These are phyloP conservation scores for Puccinia hordei DNA, from an alignment of 1,284 basidiomycete genomes.

Conservation along the genomic window DNA sequence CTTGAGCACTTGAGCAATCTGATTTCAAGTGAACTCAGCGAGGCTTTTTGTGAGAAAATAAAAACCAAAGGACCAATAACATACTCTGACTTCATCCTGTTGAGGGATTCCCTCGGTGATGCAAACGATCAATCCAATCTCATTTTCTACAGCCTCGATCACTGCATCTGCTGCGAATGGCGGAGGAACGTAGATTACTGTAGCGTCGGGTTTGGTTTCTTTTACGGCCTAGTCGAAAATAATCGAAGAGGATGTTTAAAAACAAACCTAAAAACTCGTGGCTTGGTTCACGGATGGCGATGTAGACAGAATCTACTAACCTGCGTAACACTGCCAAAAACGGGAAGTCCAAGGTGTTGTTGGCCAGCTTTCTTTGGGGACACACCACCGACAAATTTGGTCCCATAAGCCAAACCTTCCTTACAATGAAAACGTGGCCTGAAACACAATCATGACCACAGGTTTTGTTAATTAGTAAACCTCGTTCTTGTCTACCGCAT, in stretches of 20 bases:
- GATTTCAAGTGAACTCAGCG: not conserved
- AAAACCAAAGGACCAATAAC: conserved; percentile 55
- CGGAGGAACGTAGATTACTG: conserved; percentile 93
- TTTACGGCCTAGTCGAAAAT: conserved; percentile 70
- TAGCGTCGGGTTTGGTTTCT: conserved; percentile 81
- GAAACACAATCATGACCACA: conserved; percentile 22
- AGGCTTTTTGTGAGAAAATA: not conserved
- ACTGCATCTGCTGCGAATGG: conserved; percentile 90
- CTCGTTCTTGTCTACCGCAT: not conserved
- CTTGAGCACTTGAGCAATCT: conserved; percentile 91
- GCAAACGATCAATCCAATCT: conserved; percentile 92
- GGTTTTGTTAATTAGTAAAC: not conserved
- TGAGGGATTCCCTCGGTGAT: conserved; percentile 98
- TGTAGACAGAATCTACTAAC: conserved; percentile 62
- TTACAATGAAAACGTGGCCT: conserved; percentile 98
- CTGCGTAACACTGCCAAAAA: conserved; percentile 90
- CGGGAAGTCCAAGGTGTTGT: conserved; percentile 89
- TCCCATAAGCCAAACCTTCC: conserved; percentile 92
- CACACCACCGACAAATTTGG: conserved; percentile 95
- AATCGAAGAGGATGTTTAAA: not conserved
- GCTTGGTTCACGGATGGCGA: not conserved
- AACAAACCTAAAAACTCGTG: not conserved
- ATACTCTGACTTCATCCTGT: conserved; percentile 83
- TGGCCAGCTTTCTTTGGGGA: conserved; percentile 97
- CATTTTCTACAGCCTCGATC: conserved; percentile 94